Conservation (phyloP, 176 grass and related monocot genomes). For the Phyllostachys edulis region DNA sequence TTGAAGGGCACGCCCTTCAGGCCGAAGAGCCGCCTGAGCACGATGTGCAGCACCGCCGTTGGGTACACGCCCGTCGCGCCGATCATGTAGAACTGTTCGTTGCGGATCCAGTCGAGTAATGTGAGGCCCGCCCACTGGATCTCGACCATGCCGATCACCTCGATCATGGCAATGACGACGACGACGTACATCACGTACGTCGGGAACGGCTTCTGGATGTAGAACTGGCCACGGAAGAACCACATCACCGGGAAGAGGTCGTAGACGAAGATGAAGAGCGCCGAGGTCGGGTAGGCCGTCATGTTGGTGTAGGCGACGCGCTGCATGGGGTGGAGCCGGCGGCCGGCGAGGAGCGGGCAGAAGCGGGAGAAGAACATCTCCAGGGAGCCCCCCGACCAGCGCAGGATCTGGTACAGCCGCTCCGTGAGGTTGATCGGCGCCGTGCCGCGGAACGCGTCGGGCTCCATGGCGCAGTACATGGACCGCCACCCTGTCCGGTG, state of each 20-base stretch:
- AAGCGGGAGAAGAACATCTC: constrained; percentile 46
- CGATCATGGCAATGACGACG: neutral
- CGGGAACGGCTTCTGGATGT: constrained; percentile 7
- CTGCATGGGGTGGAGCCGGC: neutral
- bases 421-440: constrained; percentile 40
- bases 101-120: neutral
- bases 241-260: neutral
- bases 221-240: neutral
- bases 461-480: constrained; percentile 18
- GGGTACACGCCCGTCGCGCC: constrained; percentile 3
- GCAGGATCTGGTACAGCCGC: constrained; percentile 30
- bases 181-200: neutral
- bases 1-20: neutral
- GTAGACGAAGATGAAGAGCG: neutral
- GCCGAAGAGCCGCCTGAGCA: neutral
- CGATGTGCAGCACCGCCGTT: neutral
- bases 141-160: neutral
- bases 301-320: constrained; percentile 20
- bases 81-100: constrained; percentile 18
- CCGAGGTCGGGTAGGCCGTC: neutral
- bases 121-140: neutral
- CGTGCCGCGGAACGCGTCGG: constrained; percentile 22
- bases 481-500: constrained; percentile 3
- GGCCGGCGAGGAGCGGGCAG: constrained; percentile 22
- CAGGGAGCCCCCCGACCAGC: constrained; percentile 40